Percentiles rank a stretch among this genome's conserved stretches.
Conservation (phyloP, 371 early-diverging fungal species). For the Entomophthora muscae region DNA sequence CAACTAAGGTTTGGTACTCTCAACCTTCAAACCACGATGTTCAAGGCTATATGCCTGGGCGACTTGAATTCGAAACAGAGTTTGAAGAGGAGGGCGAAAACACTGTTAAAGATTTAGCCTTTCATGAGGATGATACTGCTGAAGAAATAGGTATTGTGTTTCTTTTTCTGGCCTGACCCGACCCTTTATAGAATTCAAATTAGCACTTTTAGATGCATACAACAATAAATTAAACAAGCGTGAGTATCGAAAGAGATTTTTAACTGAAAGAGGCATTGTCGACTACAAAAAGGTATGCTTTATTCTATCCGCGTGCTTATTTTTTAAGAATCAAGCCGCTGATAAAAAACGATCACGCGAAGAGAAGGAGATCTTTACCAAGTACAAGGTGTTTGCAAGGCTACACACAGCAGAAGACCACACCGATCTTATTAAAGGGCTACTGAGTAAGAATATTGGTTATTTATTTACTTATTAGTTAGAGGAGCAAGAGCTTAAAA, state of each 20-base stretch:
- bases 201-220: slow-evolving; percentile 85
- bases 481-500: slow-evolving; percentile 2
- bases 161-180: not conserved
- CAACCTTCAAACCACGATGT: slow-evolving; percentile 91
- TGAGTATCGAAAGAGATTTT: slow-evolving; percentile 62
- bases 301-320: not conserved
- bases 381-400: slow-evolving; percentile 76
- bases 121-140: slow-evolving; percentile 67
- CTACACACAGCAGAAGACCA: slow-evolving; percentile 70
- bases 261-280: slow-evolving; percentile 72
- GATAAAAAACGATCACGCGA: slow-evolving; percentile 73
- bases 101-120: slow-evolving; percentile 79
- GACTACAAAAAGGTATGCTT: slow-evolving; percentile 52
- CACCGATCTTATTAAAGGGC: slow-evolving; percentile 59
- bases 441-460: slow-evolving; percentile 30
- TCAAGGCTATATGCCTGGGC: slow-evolving; percentile 93
- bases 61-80: slow-evolving; percentile 95
- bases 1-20: slow-evolving; percentile 5
- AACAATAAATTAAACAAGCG: slow-evolving; percentile 73
- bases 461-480: not conserved
- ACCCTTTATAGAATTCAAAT: slow-evolving; percentile 70
- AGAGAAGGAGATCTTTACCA: slow-evolving; percentile 59
- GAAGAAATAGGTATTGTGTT: slow-evolving; percentile 63
- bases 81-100: slow-evolving; percentile 92
- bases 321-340: slow-evolving; percentile 29